phyloP scores from a whole-genome alignment of 2,329 filamentous ascomycete species.

The Talaromyces verruculosus region DNA sequence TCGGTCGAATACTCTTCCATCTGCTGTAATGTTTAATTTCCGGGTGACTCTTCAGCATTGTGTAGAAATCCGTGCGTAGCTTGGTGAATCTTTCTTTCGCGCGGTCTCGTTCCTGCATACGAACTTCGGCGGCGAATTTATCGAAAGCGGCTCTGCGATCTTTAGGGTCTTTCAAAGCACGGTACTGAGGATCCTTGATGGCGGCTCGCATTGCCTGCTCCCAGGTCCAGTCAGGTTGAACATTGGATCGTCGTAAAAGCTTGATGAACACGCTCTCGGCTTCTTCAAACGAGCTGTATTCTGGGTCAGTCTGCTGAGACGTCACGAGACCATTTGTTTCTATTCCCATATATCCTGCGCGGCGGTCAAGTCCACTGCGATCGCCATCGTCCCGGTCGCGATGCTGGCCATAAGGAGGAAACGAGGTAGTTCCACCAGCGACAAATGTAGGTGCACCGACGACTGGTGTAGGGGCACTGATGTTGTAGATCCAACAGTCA shows the following conservation, averaged over 20 bases:
- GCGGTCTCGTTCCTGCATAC: conserved; percentile 88
- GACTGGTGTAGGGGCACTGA: conserved; percentile 53
- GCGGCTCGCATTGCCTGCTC: conserved; percentile 81
- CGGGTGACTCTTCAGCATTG: conserved; percentile 92
- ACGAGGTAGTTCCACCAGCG: conserved; percentile 54
- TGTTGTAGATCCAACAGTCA: conserved; percentile 35
- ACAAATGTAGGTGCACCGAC: conserved; percentile 61
- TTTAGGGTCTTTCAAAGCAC: conserved; percentile 87
- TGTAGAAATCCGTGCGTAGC: conserved; percentile 88
- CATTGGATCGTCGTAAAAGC: conserved; percentile 77
- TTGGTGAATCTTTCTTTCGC: conserved; percentile 91
- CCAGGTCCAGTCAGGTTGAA: conserved; percentile 92
- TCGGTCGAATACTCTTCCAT: conserved; percentile 93
- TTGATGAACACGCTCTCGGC: conserved; percentile 93
- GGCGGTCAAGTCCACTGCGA: conserved; percentile 49
- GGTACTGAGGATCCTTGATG: conserved; percentile 88
- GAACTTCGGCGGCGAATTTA: conserved; percentile 88
- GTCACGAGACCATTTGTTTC: conserved; percentile 45
- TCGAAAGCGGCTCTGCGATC: conserved; percentile 89
- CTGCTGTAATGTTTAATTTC: conserved; percentile 97
- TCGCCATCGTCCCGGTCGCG: conserved; percentile 53
- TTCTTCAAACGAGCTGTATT: conserved; percentile 78
- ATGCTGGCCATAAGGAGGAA: conserved; percentile 42
- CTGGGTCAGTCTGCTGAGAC: conserved; percentile 61
- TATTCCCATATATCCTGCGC: conserved; percentile 43